Evolutionary conservation across 495 filamentous ascomycete species (phyloP).

Genomic region (Aspergillus carlsbadensis): DNA sequence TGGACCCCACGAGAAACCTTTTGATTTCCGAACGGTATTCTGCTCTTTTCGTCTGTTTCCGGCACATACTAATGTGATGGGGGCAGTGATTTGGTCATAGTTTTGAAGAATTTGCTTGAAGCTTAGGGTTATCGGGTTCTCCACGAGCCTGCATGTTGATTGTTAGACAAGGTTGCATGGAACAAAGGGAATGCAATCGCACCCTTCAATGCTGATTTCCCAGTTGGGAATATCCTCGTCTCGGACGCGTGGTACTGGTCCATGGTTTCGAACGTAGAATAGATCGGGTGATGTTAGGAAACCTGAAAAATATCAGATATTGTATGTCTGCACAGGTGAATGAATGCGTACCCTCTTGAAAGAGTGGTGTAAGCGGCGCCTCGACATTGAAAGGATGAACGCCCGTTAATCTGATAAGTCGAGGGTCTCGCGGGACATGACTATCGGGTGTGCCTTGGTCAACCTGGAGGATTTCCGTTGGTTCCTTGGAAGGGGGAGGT

Average conservation of each 20-base stretch:
- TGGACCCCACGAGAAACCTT: conserved; percentile 95
- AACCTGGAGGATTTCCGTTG: conserved; percentile 63
- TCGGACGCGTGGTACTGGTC: conserved; percentile 73
- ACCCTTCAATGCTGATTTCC: conserved; percentile 86
- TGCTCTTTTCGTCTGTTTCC: conserved; percentile 95
- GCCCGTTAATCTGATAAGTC: conserved; percentile 86
- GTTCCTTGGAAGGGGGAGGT: conserved; percentile 65
- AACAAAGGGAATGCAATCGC: conserved; percentile 15
- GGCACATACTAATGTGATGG: conserved; percentile 89
- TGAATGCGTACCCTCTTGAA: conserved; percentile 60
- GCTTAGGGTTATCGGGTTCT: conserved; percentile 70
- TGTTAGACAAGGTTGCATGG: background rate
- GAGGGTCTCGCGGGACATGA: conserved; percentile 83
- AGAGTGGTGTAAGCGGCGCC: conserved; percentile 77
- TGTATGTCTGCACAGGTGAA: background rate
- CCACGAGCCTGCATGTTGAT: conserved; percentile 55
- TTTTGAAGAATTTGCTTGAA: conserved; percentile 72
- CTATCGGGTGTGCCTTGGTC: conserved; percentile 83
- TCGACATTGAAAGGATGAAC: conserved; percentile 95
- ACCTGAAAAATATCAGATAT: conserved; percentile 31
- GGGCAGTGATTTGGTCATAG: conserved; percentile 82
- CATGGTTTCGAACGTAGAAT: conserved; percentile 97
- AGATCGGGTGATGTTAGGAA: conserved; percentile 91
- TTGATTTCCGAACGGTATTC: conserved; percentile 86
- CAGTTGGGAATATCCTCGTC: conserved; percentile 75